These are phyloP conservation scores for Candida labiduridarum DNA, from an alignment of 1,139 yeast genomes.

Conservation along the genomic window DNA sequence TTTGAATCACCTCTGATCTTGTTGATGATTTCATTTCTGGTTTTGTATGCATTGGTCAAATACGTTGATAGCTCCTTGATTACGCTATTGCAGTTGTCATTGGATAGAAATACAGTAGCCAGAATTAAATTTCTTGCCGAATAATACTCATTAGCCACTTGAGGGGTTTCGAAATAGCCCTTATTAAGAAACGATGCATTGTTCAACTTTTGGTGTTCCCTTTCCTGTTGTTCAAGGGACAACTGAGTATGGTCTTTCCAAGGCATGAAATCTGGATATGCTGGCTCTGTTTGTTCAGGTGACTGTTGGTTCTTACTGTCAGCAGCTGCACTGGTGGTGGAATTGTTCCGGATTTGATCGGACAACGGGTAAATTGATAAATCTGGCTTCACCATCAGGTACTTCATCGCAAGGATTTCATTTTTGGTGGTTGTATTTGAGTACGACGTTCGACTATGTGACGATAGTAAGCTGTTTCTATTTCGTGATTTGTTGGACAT, in stretches of 20 bases:
- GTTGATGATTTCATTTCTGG: constrained; percentile 64
- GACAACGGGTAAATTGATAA: constrained; percentile 39
- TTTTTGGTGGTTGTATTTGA: constrained; percentile 31
- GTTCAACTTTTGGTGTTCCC: constrained; percentile 30
- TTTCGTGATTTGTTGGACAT: constrained; percentile 39
- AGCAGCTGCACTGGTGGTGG: neutral
- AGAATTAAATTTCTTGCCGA: constrained; percentile 55
- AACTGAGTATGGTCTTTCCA: constrained; percentile 70
- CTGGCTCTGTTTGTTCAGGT: constrained; percentile 13
- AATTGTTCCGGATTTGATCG: constrained; percentile 15
- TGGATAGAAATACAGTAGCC: constrained; percentile 43
- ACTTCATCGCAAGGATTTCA: constrained; percentile 40
- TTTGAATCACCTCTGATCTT: constrained; percentile 55
- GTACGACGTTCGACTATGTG: constrained; percentile 28
- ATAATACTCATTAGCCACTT: constrained; percentile 54
- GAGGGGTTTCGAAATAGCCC: constrained; percentile 56
- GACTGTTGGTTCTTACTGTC: neutral
- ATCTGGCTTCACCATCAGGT: constrained; percentile 39
- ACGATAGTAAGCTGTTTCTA: constrained; percentile 38
- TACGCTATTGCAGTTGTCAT: constrained; percentile 40
- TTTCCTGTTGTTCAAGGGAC: constrained; percentile 27
- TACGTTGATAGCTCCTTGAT: constrained; percentile 48
- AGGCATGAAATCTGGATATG: constrained; percentile 78
- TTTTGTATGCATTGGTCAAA: constrained; percentile 63
- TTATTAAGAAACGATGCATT: constrained; percentile 40